Evolutionary conservation across 2,329 filamentous ascomycete genomes (phyloP), one percentile per base, ranked within the genome.

Genomic region (Cladobotryum protrusum): DNA sequence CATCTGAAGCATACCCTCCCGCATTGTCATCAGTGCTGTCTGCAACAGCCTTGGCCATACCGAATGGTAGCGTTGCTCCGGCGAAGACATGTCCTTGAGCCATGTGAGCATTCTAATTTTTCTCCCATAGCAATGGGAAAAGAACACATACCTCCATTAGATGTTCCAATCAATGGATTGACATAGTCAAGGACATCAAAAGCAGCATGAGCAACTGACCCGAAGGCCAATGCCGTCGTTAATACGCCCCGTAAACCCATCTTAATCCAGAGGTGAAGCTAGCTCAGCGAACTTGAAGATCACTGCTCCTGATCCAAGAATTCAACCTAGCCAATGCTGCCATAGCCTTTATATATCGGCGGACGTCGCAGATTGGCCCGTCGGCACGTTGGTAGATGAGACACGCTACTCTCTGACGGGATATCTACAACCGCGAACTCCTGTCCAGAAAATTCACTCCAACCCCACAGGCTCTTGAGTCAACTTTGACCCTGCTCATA

Each of bases 21-120:
- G 62, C 57, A 3, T 53, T 52, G 32, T 63, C 61, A n/a, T 52
- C 51, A 18, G 58, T 53, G 2, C 57, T 57, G 39, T 63, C 61
- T 17, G 61, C 60, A 3, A 61, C 61, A 2, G 59, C 56, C 24
- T 63, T 63, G n/a, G 61, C 61, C 58, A 63, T 61, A 7, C 60
- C 59, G 32, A 61, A 63, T 5, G 61, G 61, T 41, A 63, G 43
- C 8, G 59, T 61, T 19, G 61, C 61, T 3, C 61, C 61, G 1
- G 61, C 59, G 33, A 63, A 63, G 13, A 63, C 61, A 51, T 63
- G 59, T 14, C 61, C 58, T 60, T 18, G 29, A 18, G 9, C 7
- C n/a, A n/a, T 45, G 43, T 49, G 12, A 49, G 6, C 3, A 40
- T 11, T 19, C 32, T 41, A 0, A 19, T 37, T 20, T 14, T n/a